Evolutionary conservation across 768 basidiomycete genomes (phyloP).

Genomic region (Lentinula lateritia): DNA sequence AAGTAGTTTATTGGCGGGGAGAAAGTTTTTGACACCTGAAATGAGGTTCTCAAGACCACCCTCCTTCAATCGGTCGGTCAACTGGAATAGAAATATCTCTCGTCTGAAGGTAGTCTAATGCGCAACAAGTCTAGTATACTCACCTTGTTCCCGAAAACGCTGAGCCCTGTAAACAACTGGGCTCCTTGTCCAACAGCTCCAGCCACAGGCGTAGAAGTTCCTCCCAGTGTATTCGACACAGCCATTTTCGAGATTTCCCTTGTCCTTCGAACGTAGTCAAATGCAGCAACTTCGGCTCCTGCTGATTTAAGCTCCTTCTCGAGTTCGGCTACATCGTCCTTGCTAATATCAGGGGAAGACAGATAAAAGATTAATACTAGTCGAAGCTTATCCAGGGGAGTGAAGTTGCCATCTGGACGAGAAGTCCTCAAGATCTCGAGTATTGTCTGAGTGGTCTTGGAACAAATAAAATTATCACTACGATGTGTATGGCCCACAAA

Average conservation of each 20-base stretch:
- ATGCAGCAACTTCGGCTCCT: conserved; percentile 75
- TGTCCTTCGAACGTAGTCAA: conserved; percentile 89
- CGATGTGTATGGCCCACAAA: background rate
- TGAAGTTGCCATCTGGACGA: conserved; percentile 60
- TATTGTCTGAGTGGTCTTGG: conserved; percentile 68
- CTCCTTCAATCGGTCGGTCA: conserved; percentile 90
- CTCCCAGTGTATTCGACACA: conserved; percentile 49
- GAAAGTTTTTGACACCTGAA: conserved; percentile 96
- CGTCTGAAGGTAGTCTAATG: background rate
- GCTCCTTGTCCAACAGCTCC: conserved; percentile 65
- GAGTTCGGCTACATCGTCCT: conserved; percentile 84
- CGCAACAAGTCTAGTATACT: conserved; percentile 15
- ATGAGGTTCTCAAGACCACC: conserved; percentile 96
- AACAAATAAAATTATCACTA: background rate
- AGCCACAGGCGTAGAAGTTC: conserved; percentile 63
- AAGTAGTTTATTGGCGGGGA: conserved; percentile 91
- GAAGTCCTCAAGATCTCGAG: conserved; percentile 82
- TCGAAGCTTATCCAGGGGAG: conserved; percentile 82
- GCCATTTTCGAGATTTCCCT: conserved; percentile 94
- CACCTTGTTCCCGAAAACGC: conserved; percentile 85
- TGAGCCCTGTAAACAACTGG: conserved; percentile 92
- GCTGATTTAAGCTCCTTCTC: conserved; percentile 81
- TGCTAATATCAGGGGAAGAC: conserved; percentile 77
- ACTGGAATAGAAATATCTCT: conserved; percentile 35
- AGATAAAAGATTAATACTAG: conserved; percentile 95